These are phyloP conservation scores for Mesotaenium endlicherianum DNA, from an alignment of 139 green algal species.

Conservation along the genomic window DNA sequence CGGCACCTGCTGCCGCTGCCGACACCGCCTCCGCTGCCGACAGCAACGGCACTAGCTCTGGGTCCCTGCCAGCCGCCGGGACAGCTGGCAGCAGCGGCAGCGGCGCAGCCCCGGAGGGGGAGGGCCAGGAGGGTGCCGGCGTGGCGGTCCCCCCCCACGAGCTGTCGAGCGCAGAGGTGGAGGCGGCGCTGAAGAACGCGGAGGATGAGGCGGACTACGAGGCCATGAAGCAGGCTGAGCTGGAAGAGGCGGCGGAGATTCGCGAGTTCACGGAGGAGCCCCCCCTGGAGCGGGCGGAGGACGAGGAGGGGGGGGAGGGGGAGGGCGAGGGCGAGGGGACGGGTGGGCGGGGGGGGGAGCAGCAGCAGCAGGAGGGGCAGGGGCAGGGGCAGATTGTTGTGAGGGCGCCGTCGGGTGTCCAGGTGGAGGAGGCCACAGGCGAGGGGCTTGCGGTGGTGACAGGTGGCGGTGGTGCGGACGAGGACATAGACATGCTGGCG, in stretches of 20 bases:
- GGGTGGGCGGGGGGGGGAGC: background rate
- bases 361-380: background rate
- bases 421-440: background rate
- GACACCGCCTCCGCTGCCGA: background rate
- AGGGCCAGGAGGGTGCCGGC: background rate
- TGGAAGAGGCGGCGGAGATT: conserved; percentile 32
- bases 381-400: background rate
- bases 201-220: conserved; percentile 45
- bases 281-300: background rate
- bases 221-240: conserved; percentile 14
- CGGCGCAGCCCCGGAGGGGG: background rate
- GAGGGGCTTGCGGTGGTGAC: background rate
- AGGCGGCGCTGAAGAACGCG: conserved; percentile 23
- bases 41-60: too few relatives aligned
- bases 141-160: background rate
- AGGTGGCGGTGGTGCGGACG: background rate
- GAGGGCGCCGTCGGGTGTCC: background rate
- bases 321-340: conserved; percentile 5
- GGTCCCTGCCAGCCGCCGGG: too few relatives aligned
- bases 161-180: conserved; percentile 13
- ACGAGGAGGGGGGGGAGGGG: conserved; percentile 26
- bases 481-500: conserved; percentile 46
- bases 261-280: conserved; percentile 43
- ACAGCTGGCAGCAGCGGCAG: background rate
- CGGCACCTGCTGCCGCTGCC: background rate